Conservation (phyloP, 129 eudicot genomes). For the Artemisia annua region DNA sequence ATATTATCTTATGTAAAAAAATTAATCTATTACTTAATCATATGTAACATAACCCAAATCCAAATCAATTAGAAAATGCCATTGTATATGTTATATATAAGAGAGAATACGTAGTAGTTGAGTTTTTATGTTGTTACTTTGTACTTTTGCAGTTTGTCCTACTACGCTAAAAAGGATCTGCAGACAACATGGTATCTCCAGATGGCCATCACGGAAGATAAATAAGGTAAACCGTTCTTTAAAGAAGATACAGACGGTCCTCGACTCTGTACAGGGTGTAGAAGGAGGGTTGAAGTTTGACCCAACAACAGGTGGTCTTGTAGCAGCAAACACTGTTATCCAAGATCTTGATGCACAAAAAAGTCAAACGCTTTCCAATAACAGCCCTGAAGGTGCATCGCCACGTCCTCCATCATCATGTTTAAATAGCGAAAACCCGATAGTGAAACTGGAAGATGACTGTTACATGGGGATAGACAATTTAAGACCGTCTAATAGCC, state of each 20-base stretch:
- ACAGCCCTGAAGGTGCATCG: slow-evolving; percentile 33
- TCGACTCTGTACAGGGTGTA: slow-evolving; percentile 88
- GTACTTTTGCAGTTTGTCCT: slow-evolving; percentile 65
- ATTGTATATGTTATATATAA: not conserved
- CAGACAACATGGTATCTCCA: slow-evolving; percentile 84
- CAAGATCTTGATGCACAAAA: slow-evolving; percentile 48
- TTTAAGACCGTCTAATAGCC: slow-evolving; percentile 17
- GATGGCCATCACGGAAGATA: slow-evolving; percentile 99
- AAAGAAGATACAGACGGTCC: slow-evolving; percentile 75
- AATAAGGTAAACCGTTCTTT: slow-evolving; percentile 93
- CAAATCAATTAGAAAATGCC: not conserved
- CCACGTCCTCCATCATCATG: slow-evolving; percentile 33
- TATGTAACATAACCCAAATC: too few species aligned
- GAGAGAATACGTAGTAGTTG: not conserved
- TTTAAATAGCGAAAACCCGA: slow-evolving; percentile 24
- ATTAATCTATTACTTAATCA: too few species aligned
- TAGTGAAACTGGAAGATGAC: slow-evolving; percentile 55
- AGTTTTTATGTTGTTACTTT: slow-evolving; percentile 18
- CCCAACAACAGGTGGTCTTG: slow-evolving; percentile 67
- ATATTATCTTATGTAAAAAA: too few species aligned
- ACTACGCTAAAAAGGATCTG: slow-evolving; percentile 94
- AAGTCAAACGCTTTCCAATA: slow-evolving; percentile 28
- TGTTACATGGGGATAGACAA: slow-evolving; percentile 32
- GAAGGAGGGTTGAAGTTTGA: slow-evolving; percentile 90
- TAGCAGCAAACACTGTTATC: slow-evolving; percentile 52